Percentiles rank a stretch among this genome's conserved stretches.
phyloP scores from a whole-genome alignment of 768 basidiomycete genomes.

The Termitomyces sp. region DNA sequence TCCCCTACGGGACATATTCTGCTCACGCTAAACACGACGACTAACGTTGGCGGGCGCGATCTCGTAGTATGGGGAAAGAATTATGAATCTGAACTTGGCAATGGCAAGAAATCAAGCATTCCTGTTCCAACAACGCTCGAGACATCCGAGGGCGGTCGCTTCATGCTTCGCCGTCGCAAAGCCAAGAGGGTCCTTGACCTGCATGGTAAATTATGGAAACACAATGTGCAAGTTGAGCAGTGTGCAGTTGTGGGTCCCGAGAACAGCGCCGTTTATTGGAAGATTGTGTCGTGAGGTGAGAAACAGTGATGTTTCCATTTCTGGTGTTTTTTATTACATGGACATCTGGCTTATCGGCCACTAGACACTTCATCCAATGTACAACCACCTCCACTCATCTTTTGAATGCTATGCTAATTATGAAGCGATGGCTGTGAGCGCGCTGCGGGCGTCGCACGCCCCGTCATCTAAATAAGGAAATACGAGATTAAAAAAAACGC shows the following conservation, averaged over 20 bases:
- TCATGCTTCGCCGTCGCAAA: constrained; percentile 53
- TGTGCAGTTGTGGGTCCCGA: constrained; percentile 57
- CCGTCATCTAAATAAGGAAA: neutral
- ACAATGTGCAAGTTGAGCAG: constrained; percentile 62
- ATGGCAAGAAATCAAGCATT: constrained; percentile 61
- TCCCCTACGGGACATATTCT: constrained; percentile 77
- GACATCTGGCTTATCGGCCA: neutral
- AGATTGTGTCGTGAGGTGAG: constrained; percentile 26
- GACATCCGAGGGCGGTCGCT: constrained; percentile 47
- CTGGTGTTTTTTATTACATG: neutral
- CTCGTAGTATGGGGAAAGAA: constrained; percentile 74
- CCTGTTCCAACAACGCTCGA: constrained; percentile 51
- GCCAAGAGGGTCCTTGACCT: constrained; percentile 57
- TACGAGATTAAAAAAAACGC: neutral
- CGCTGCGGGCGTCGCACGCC: no score
- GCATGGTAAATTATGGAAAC: constrained; percentile 57
- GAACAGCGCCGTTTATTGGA: constrained; percentile 72
- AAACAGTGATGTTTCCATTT: neutral
- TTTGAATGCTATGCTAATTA: neutral
- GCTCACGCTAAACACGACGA: constrained; percentile 63
- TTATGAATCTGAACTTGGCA: constrained; percentile 71
- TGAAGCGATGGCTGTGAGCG: neutral
- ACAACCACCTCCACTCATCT: neutral
- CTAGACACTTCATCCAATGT: neutral
- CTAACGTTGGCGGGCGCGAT: constrained; percentile 59